A percentile compares a stretch with the other conserved stretches of the same genome.
Conservation (phyloP, 257 asterid genomes). For the Fraxinus americana region DNA sequence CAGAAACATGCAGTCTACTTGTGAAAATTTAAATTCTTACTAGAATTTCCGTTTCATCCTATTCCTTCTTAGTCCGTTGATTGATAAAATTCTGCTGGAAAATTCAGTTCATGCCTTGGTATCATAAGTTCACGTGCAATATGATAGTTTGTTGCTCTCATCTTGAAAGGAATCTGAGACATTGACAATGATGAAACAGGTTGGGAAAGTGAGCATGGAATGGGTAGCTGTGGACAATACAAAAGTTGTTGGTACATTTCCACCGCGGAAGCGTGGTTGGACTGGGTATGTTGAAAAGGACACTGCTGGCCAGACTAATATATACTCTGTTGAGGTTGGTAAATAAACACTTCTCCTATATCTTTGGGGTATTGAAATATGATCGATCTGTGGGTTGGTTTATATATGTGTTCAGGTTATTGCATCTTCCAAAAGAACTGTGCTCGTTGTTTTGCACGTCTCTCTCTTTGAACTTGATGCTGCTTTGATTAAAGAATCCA, state of each 20-base stretch:
- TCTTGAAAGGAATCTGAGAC: background rate
- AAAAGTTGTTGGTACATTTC: slow-evolving; percentile 75
- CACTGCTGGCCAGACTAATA: slow-evolving; percentile 95
- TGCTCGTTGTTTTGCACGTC: background rate
- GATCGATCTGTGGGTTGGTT: background rate
- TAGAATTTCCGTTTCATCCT: background rate
- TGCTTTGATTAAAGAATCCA: too few species aligned
- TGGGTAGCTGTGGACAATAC: slow-evolving; percentile 92
- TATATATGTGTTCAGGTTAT: background rate
- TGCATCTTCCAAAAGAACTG: background rate
- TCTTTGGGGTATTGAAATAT: background rate
- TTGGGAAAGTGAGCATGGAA: slow-evolving; percentile 88
- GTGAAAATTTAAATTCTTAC: background rate
- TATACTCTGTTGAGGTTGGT: slow-evolving; percentile 86
- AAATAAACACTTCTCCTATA: background rate
- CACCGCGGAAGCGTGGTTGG: slow-evolving; percentile 78
- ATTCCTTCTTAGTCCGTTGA: background rate
- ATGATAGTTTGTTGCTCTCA: background rate
- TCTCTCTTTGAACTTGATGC: background rate
- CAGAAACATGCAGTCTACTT: background rate
- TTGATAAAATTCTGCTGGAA: background rate
- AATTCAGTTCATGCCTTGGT: background rate
- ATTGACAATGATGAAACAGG: slow-evolving; percentile 45
- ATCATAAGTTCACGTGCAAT: background rate
- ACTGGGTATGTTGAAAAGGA: slow-evolving; percentile 97